A percentile compares a stretch with the other conserved stretches of the same genome.
phyloP scores from a whole-genome alignment of 2,329 filamentous ascomycete species.

The Waltergamsia citrina region DNA sequence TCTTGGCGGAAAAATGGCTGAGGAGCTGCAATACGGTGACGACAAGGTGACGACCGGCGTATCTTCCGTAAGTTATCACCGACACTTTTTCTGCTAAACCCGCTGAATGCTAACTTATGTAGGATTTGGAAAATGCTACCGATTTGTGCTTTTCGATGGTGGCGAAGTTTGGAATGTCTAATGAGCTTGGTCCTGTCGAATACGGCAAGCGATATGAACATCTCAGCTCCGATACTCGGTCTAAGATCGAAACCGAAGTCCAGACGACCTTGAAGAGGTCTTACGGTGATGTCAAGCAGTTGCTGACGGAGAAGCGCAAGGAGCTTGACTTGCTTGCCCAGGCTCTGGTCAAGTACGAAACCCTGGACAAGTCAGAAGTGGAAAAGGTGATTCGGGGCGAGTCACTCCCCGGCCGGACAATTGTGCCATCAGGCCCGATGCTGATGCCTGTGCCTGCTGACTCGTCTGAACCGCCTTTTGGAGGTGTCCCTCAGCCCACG shows the following conservation, averaged over 20 bases:
- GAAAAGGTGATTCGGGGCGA: conserved; percentile 83
- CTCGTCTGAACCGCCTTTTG: conserved; percentile 19
- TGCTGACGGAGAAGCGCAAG: conserved; percentile 66
- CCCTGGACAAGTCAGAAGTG: conserved; percentile 79
- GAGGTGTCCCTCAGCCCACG: conserved; percentile 21
- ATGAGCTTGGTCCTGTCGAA: conserved; percentile 81
- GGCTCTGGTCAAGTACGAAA: conserved; percentile 91
- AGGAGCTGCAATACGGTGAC: conserved; percentile 86
- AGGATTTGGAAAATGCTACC: conserved; percentile 82
- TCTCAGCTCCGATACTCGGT: conserved; percentile 78
- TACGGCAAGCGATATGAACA: conserved; percentile 70
- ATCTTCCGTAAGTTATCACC: conserved; percentile 49
- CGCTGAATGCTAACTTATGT: conserved; percentile 2
- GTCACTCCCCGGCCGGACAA: conserved; percentile 57
- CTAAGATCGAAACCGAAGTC: conserved; percentile 81
- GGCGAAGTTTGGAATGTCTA: conserved; percentile 81
- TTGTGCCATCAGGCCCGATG: conserved; percentile 43
- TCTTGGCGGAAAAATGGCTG: conserved; percentile 80
- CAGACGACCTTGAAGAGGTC: conserved; percentile 76
- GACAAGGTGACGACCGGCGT: conserved; percentile 88
- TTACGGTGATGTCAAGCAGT: conserved; percentile 59
- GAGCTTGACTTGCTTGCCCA: conserved; percentile 84
- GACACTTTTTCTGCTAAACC: not conserved
- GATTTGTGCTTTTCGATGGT: conserved; percentile 80
- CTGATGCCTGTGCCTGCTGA: conserved; percentile 25